Evolutionary conservation across 805 yeast genomes (phyloP).

Genomic region (Starmerella vaccinii): DNA sequence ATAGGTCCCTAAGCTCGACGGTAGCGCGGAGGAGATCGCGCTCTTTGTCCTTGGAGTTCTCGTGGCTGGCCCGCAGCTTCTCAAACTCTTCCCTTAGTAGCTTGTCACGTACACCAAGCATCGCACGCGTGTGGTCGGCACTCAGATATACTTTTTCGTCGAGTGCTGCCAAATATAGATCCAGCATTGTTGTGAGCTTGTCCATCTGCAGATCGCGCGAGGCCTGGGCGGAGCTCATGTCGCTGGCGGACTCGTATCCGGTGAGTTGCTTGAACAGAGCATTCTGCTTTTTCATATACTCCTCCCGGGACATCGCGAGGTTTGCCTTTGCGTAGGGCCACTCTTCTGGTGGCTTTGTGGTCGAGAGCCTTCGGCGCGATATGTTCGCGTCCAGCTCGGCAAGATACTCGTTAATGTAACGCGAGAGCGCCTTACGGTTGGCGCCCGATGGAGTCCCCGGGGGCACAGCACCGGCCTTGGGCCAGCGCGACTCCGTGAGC

Average conservation of each 20-base stretch:
- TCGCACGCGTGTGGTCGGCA: slow-evolving; percentile 20
- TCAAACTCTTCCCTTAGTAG: slow-evolving; percentile 14
- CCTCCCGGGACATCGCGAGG: slow-evolving; percentile 21
- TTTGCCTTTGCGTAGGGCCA: slow-evolving; percentile 9
- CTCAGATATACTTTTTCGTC: slow-evolving; percentile 27
- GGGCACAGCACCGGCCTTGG: slow-evolving; percentile 6
- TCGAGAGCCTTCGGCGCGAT: not conserved
- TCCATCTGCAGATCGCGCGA: slow-evolving; percentile 10
- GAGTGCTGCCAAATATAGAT: slow-evolving; percentile 25
- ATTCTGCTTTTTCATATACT: slow-evolving; percentile 26
- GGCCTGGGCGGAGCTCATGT: slow-evolving; percentile 9
- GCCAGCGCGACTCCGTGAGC: slow-evolving; percentile 21
- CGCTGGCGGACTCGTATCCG: slow-evolving; percentile 17
- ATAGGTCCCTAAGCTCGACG: slow-evolving; percentile 16
- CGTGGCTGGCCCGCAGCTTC: slow-evolving; percentile 8
- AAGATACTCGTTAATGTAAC: slow-evolving; percentile 16
- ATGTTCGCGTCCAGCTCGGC: slow-evolving; percentile 10
- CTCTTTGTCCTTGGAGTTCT: not conserved
- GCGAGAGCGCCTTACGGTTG: slow-evolving; percentile 18
- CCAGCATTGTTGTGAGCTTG: slow-evolving; percentile 20
- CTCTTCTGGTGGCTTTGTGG: slow-evolving; percentile 9
- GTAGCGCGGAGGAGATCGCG: slow-evolving; percentile 1
- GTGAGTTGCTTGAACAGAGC: slow-evolving; percentile 25
- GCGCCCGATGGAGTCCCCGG: slow-evolving; percentile 13
- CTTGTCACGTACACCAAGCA: slow-evolving; percentile 18